phyloP scores from a whole-genome alignment of 129 eudicot genomes.

The Lonicera japonica region DNA sequence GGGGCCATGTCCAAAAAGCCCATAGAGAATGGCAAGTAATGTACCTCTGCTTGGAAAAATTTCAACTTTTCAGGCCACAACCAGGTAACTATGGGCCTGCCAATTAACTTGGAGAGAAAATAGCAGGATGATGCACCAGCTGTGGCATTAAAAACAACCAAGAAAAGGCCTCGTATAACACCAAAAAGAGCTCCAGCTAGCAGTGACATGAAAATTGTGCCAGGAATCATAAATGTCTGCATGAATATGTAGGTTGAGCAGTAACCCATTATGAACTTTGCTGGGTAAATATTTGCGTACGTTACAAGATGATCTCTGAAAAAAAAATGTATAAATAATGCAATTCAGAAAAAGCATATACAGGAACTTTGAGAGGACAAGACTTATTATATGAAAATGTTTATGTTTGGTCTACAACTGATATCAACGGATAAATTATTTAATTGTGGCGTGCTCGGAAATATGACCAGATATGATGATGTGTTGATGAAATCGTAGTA shows the following conservation, averaged over 20 bases:
- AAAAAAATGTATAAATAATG: background rate
- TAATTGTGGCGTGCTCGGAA: background rate
- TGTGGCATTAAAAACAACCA: constrained; percentile 87
- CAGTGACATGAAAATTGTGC: constrained; percentile 90
- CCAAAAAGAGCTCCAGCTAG: constrained; percentile 97
- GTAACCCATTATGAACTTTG: constrained; percentile 78
- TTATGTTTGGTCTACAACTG: background rate
- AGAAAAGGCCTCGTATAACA: constrained; percentile 64
- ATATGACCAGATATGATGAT: background rate
- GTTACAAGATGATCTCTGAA: constrained; percentile 74
- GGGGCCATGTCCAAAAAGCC: background rate
- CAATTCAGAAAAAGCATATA: background rate
- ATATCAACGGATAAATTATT: background rate
- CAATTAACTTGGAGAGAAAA: constrained; percentile 78
- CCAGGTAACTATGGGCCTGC: constrained; percentile 78
- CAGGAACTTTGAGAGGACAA: too few relatives aligned
- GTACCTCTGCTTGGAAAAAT: constrained; percentile 80
- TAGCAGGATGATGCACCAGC: constrained; percentile 97
- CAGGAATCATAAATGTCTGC: constrained; percentile 99
- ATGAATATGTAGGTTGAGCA: constrained; percentile 92
- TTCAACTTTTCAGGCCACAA: constrained; percentile 86
- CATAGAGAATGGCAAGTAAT: background rate
- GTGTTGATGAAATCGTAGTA: background rate
- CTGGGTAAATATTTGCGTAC: constrained; percentile 65
- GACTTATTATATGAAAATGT: too few relatives aligned